These are phyloP conservation scores for Diplosphaera chodatii DNA, from an alignment of 139 green algal species.

Conservation along the genomic window DNA sequence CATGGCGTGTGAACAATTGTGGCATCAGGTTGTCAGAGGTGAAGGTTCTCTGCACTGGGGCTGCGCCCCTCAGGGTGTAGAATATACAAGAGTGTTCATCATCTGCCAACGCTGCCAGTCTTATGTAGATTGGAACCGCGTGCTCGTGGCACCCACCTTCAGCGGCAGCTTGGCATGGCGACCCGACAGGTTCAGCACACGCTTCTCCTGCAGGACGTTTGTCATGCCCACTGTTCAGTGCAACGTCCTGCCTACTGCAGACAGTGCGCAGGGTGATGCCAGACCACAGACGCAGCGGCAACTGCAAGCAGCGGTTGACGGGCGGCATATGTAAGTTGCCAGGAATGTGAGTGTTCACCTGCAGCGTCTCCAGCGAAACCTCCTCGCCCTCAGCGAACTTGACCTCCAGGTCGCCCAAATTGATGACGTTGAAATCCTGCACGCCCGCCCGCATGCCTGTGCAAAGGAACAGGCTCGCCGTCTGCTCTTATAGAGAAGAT, in stretches of 20 bases:
- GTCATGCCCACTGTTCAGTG: too few relatives aligned
- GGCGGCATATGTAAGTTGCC: too few relatives aligned
- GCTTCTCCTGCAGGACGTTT: constrained; percentile 62
- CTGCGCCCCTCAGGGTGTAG: too few relatives aligned
- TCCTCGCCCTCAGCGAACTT: constrained; percentile 69
- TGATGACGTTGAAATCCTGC: constrained; percentile 83
- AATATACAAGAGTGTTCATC: too few relatives aligned
- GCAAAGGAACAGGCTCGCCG: neutral
- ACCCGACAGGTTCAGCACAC: constrained; percentile 74
- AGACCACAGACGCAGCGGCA: too few relatives aligned
- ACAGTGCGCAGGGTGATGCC: too few relatives aligned
- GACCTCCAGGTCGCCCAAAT: constrained; percentile 75
- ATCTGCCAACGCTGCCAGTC: too few relatives aligned
- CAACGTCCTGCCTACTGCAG: too few relatives aligned
- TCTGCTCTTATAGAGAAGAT: neutral
- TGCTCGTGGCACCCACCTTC: too few relatives aligned
- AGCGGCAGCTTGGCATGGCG: constrained; percentile 75
- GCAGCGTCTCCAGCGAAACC: constrained; percentile 75
- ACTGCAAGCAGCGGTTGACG: too few relatives aligned
- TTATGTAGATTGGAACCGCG: too few relatives aligned
- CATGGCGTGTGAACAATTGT: neutral
- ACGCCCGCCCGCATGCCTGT: constrained; percentile 86
- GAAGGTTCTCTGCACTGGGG: neutral
- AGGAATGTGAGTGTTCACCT: too few relatives aligned
- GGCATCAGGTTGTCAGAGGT: neutral